A percentile compares a stretch with the other conserved stretches of the same genome.
Conservation (phyloP, 2,329 filamentous ascomycete species). For the Shiraia bambusicola region DNA sequence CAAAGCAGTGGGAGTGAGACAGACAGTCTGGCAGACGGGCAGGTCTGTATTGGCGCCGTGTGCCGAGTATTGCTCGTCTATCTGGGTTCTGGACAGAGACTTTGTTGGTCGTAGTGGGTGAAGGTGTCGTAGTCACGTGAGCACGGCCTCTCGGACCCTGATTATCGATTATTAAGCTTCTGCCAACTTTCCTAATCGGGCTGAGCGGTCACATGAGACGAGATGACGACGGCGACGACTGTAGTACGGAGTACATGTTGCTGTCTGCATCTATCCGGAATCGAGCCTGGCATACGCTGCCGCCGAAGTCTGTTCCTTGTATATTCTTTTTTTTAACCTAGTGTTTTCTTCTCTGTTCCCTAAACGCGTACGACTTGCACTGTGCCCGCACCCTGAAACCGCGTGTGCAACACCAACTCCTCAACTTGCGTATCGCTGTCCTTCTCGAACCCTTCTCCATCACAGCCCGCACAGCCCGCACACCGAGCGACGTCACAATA, state of each 20-base stretch:
- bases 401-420: conserved; percentile 16
- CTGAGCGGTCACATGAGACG: not conserved
- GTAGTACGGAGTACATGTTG: not conserved
- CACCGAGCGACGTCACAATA: conserved; percentile 12
- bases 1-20: too few relatives aligned
- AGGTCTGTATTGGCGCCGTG: too few relatives aligned
- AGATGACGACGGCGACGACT: conserved; percentile 2
- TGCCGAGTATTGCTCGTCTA: too few relatives aligned
- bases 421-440: conserved; percentile 11
- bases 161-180: not conserved
- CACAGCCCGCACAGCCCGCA: not conserved
- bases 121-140: too few relatives aligned
- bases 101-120: too few relatives aligned
- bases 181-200: not conserved
- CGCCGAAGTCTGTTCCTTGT: not conserved
- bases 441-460: conserved; percentile 7
- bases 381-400: conserved; percentile 30
- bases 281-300: not conserved
- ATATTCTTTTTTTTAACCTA: not conserved
- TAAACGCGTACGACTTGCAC: conserved; percentile 14
- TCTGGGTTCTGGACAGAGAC: too few relatives aligned
- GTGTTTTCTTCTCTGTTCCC: not conserved
- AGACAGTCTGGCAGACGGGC: too few relatives aligned
- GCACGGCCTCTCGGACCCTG: too few relatives aligned
- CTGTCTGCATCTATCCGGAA: not conserved